Conservation (phyloP, 2,329 filamentous ascomycete species). For the Verticillium dahliae region DNA sequence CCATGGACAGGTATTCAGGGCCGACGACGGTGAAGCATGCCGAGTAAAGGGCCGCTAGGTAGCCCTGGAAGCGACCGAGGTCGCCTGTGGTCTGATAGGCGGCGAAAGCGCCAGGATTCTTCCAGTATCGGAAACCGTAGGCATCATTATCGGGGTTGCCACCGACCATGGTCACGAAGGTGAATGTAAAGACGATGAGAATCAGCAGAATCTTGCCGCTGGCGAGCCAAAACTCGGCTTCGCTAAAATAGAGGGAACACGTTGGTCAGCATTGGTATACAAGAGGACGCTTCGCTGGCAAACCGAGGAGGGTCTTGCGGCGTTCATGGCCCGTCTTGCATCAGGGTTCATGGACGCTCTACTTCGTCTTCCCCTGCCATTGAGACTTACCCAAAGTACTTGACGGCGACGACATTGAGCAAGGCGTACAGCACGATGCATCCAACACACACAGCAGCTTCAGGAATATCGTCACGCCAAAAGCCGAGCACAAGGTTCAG, state of each 20-base stretch:
- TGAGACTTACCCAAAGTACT: constrained; percentile 6
- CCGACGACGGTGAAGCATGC: constrained; percentile 59
- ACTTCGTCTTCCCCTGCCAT: background rate
- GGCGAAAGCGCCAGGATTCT: constrained; percentile 53
- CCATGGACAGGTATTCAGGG: constrained; percentile 62
- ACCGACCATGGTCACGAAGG: constrained; percentile 74
- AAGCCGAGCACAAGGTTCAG: constrained; percentile 22
- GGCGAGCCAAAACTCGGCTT: constrained; percentile 65
- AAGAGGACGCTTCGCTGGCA: background rate
- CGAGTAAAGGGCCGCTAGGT: constrained; percentile 60
- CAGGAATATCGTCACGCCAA: constrained; percentile 9
- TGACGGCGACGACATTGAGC: constrained; percentile 21
- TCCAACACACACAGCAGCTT: constrained; percentile 6
- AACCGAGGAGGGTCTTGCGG: background rate
- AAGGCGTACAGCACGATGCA: constrained; percentile 13
- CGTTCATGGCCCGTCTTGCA: background rate
- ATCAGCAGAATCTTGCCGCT: constrained; percentile 60
- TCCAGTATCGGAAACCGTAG: constrained; percentile 67
- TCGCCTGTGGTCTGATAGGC: constrained; percentile 52
- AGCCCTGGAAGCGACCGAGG: constrained; percentile 64
- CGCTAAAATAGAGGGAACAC: constrained; percentile 53
- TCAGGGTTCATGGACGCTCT: background rate
- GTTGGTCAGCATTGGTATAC: background rate
- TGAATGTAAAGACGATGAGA: constrained; percentile 62
- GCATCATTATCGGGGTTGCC: constrained; percentile 65